Evolutionary conservation across 2,329 filamentous ascomycete genomes (phyloP), one percentile per base, ranked within the genome.

Genomic region (Stenocarpella maydis): DNA sequence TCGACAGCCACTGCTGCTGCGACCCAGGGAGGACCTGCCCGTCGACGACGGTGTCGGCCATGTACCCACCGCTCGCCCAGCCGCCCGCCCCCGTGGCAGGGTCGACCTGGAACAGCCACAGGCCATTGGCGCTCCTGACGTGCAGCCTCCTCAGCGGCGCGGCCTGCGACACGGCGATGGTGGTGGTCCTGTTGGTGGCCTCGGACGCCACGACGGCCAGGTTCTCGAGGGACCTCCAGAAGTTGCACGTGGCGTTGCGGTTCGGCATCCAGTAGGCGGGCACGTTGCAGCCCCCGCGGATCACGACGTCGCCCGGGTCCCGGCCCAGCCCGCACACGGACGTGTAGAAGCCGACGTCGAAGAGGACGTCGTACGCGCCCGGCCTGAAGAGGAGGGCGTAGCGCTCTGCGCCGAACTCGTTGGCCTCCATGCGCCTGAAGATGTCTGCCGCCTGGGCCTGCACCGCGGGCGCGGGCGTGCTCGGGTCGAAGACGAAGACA

Each of bases 181-280:
- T 78, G 3, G 77, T 78, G 1, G 77, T 78, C 31, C 75, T 73
- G 60, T 78, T 76, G 19, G 77, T 78, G 9, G 73, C 76, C 4
- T 71, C 70, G 10, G 76, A 78, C 5, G 77, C 77, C 39, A 76
- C 76, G 49, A 78, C 73, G 21, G 77, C 75, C 49, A 78, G 74
- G 61, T 78, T 78, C 73, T 78, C 77, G 21, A 76, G 77, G 4
- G 76, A 72, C 19, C 77, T 73, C 77, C 77, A 78, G 67, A 78
- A 78, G 58, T 78, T 78, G 67, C 77, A 78, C 5, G 77, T 78
- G 19, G 77, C 77, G 50, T 78, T 78, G n/a, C 75, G 74, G 60
- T 75, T 74, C 15, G 77, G 76, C 77, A 78, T 77, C 77, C 77
- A 78, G 69, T 78, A 77, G 8, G 77, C 77, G 10, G 77, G 77